Evolutionary conservation across 257 asterid genomes (phyloP).

Genomic region (Solanum peruvianum): DNA sequence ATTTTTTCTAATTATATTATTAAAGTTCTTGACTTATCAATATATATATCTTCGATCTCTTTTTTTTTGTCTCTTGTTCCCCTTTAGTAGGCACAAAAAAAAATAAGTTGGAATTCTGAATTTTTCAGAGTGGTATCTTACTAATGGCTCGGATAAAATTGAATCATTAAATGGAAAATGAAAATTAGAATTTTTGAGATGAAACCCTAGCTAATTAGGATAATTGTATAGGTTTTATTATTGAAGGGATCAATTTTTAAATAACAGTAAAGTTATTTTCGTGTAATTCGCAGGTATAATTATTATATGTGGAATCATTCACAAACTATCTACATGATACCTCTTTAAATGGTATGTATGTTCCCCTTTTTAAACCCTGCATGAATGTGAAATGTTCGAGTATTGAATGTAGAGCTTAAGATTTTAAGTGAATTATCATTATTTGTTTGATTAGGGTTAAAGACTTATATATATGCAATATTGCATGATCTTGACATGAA

Average conservation of each 20-base stretch:
- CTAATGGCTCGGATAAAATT: background rate
- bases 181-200: background rate
- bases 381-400: background rate
- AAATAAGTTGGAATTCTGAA: background rate
- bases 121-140: background rate
- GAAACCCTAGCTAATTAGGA: background rate
- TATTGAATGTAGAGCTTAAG: background rate
- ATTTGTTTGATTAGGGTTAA: background rate
- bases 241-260: background rate
- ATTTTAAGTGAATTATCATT: background rate
- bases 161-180: background rate
- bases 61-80: conserved; percentile 3
- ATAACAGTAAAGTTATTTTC: fast-evolving
- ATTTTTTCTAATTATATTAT: conserved; percentile 12
- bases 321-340: background rate
- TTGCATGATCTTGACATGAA: background rate
- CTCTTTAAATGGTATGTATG: no score
- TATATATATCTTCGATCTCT: background rate
- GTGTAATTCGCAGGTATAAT: background rate
- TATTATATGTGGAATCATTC: background rate
- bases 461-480: no score
- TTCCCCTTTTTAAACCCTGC: background rate
- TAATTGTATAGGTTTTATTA: background rate
- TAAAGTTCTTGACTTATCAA: conserved; percentile 9
- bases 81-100: background rate